phyloP scores from a whole-genome alignment of 768 basidiomycete species.

The Termitomyces sp. region DNA sequence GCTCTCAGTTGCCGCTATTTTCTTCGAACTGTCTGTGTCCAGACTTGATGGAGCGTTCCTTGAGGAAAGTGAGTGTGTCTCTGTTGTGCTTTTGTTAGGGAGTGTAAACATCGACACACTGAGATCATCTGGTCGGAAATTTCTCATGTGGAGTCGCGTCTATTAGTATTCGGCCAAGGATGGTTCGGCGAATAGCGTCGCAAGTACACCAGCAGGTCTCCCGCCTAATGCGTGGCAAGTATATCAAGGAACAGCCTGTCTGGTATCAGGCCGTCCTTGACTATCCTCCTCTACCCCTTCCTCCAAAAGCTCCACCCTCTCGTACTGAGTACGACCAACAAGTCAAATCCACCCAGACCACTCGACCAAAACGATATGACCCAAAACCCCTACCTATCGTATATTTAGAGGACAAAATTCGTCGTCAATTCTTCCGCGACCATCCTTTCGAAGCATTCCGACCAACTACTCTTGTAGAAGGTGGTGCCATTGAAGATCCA shows the following conservation, averaged over 20 bases:
- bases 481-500: constrained; percentile 48
- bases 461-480: constrained; percentile 74
- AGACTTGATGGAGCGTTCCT: no score
- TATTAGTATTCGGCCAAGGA: constrained; percentile 23
- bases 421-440: constrained; percentile 90
- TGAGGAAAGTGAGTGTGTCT: background rate
- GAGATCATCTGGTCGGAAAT: background rate
- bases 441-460: constrained; percentile 96
- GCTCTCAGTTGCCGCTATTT: no score
- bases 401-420: constrained; percentile 83
- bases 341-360: constrained; percentile 15
- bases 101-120: background rate
- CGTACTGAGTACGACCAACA: constrained; percentile 53
- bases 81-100: background rate
- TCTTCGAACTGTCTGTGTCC: no score
- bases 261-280: constrained; percentile 87
- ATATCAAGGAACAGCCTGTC: constrained; percentile 62
- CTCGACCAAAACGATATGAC: constrained; percentile 35
- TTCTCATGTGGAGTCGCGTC: background rate
- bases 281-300: constrained; percentile 85
- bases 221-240: constrained; percentile 67
- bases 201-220: constrained; percentile 89
- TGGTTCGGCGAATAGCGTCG: constrained; percentile 79
- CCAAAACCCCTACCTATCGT: constrained; percentile 56
- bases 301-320: constrained; percentile 64